These are phyloP conservation scores for Clonostachys solani DNA, from an alignment of 2,329 filamentous ascomycete genomes.

Conservation along the genomic window DNA sequence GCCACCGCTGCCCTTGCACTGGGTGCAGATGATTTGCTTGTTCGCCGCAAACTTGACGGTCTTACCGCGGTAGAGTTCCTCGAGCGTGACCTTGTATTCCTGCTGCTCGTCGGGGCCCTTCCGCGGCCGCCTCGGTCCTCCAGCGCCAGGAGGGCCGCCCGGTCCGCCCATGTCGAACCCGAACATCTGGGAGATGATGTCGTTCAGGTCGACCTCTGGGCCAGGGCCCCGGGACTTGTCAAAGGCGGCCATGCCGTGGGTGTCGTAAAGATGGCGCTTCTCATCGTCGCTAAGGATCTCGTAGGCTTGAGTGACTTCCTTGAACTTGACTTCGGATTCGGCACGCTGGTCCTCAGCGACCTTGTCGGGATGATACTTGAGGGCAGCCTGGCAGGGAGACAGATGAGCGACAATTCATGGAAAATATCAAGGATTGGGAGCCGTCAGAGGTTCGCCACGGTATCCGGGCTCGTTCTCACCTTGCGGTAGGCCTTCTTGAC, in stretches of 20 bases:
- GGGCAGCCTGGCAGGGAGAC: constrained; percentile 60
- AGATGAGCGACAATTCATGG: neutral
- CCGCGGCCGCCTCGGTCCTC: constrained; percentile 55
- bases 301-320: constrained; percentile 88
- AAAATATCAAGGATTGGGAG: neutral
- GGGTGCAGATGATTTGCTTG: constrained; percentile 84
- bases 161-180: constrained; percentile 64
- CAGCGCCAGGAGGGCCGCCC: constrained; percentile 15
- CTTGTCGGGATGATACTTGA: constrained; percentile 93
- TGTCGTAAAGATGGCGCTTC: constrained; percentile 87
- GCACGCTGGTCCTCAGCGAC: constrained; percentile 80
- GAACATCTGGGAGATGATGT: constrained; percentile 93
- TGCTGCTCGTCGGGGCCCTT: constrained; percentile 84
- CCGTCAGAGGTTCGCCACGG: neutral
- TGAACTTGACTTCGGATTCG: constrained; percentile 88
- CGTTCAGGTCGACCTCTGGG: constrained; percentile 80
- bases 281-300: constrained; percentile 97
- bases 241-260: constrained; percentile 93
- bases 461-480: constrained; percentile 41
- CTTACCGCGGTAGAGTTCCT: constrained; percentile 98
- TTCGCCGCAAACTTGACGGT: constrained; percentile 95
- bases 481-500: constrained; percentile 97
- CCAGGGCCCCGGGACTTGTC: constrained; percentile 69
- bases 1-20: constrained; percentile 85
- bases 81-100: constrained; percentile 83